phyloP scores from a whole-genome alignment of 768 basidiomycete species.

The Pulveroboletus ravenelii region DNA sequence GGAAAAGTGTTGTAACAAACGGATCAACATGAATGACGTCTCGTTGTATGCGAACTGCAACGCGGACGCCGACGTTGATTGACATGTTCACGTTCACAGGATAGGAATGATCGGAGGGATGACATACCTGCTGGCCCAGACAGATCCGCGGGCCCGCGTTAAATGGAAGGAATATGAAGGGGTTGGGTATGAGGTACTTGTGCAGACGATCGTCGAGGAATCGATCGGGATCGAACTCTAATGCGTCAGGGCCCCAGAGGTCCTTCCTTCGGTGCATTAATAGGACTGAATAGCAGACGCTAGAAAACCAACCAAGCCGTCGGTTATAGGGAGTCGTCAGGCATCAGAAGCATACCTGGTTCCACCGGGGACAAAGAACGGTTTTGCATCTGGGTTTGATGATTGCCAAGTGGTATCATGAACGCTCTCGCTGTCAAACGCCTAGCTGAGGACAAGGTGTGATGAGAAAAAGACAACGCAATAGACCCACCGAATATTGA shows the following conservation, averaged over 20 bases:
- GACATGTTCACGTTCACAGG: not conserved
- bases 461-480: not conserved
- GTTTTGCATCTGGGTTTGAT: constrained; percentile 18
- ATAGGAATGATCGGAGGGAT: no score
- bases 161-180: constrained; percentile 40
- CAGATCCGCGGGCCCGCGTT: constrained; percentile 39
- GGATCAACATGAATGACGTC: constrained; percentile 32
- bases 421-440: constrained; percentile 15
- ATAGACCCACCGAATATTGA: constrained; percentile 29
- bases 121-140: constrained; percentile 34
- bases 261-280: constrained; percentile 35
- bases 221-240: constrained; percentile 37
- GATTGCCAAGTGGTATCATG: constrained; percentile 25
- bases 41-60: constrained; percentile 34
- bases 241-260: constrained; percentile 36
- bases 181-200: constrained; percentile 35
- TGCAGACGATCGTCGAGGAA: constrained; percentile 36
- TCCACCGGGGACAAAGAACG: constrained; percentile 27
- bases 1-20: constrained; percentile 27
- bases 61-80: not conserved
- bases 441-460: not conserved
- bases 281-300: constrained; percentile 27
- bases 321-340: not conserved
- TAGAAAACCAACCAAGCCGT: constrained; percentile 1
- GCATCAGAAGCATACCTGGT: constrained; percentile 13